A percentile compares a stretch with the other conserved stretches of the same genome.
These are phyloP conservation scores for Saccharomycopsis selenospora DNA, from an alignment of 805 yeast genomes.

Conservation along the genomic window DNA sequence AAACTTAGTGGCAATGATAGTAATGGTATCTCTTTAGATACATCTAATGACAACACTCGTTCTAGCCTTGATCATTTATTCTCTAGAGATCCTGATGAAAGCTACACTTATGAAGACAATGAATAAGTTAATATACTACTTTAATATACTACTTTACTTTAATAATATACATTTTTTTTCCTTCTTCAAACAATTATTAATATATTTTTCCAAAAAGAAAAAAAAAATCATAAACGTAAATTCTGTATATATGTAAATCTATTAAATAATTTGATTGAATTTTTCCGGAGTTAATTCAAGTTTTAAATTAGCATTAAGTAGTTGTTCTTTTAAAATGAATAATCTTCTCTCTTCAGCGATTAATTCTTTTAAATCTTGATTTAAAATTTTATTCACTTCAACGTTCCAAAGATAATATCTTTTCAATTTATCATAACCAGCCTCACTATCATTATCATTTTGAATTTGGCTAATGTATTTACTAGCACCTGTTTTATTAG, in stretches of 20 bases:
- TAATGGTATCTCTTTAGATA: too few species aligned
- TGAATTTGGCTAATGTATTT: constrained; percentile 16
- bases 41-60: too few species aligned
- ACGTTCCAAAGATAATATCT: constrained; percentile 33
- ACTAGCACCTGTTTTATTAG: neutral
- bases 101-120: neutral
- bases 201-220: too few species aligned
- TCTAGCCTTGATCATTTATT: neutral
- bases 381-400: constrained; percentile 34
- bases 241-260: too few species aligned
- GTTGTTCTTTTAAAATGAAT: constrained; percentile 36
- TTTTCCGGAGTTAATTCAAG: constrained; percentile 23
- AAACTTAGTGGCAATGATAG: too few species aligned
- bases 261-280: neutral
- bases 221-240: too few species aligned
- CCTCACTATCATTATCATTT: constrained; percentile 5
- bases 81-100: neutral
- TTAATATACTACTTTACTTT: neutral
- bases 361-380: constrained; percentile 26
- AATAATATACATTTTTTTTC: too few species aligned
- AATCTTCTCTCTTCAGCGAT: constrained; percentile 31
- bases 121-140: too few species aligned
- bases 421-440: constrained; percentile 27
- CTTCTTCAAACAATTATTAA: too few species aligned
- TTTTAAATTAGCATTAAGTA: constrained; percentile 37